These are phyloP conservation scores for Diversispora eburnea DNA, from an alignment of 192 early-diverging fungal genomes.

Conservation along the genomic window DNA sequence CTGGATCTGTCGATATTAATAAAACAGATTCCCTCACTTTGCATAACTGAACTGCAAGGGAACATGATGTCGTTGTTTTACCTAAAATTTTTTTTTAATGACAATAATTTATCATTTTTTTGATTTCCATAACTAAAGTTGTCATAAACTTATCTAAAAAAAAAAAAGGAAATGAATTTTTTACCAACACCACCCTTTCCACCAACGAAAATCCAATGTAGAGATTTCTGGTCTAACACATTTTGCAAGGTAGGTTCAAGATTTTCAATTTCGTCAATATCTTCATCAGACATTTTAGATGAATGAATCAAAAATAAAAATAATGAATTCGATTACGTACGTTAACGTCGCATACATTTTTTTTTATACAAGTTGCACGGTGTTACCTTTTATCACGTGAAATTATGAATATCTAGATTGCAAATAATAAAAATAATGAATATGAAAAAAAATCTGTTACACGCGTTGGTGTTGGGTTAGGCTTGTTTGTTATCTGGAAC, in stretches of 20 bases:
- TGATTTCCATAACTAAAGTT: neutral
- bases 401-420: too few relatives aligned
- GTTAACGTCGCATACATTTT: too few relatives aligned
- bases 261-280: slow-evolving; percentile 60
- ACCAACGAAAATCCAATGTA: slow-evolving; percentile 99
- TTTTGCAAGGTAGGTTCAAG: slow-evolving; percentile 89
- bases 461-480: too few relatives aligned
- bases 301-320: too few relatives aligned
- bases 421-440: too few relatives aligned
- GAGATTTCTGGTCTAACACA: slow-evolving; percentile 91
- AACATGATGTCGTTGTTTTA: slow-evolving; percentile 74
- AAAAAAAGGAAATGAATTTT: slow-evolving; percentile 9
- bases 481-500: too few relatives aligned
- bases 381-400: too few relatives aligned
- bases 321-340: too few relatives aligned
- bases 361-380: too few relatives aligned
- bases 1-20: slow-evolving; percentile 98
- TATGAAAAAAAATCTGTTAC: too few relatives aligned
- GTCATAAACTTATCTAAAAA: neutral
- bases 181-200: slow-evolving; percentile 99
- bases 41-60: slow-evolving; percentile 89
- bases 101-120: neutral
- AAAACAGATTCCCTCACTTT: slow-evolving; percentile 89
- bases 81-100: slow-evolving; percentile 37
- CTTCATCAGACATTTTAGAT: too few relatives aligned